These are phyloP conservation scores for Megacollybia marginata DNA, from an alignment of 768 basidiomycete species.

Conservation along the genomic window DNA sequence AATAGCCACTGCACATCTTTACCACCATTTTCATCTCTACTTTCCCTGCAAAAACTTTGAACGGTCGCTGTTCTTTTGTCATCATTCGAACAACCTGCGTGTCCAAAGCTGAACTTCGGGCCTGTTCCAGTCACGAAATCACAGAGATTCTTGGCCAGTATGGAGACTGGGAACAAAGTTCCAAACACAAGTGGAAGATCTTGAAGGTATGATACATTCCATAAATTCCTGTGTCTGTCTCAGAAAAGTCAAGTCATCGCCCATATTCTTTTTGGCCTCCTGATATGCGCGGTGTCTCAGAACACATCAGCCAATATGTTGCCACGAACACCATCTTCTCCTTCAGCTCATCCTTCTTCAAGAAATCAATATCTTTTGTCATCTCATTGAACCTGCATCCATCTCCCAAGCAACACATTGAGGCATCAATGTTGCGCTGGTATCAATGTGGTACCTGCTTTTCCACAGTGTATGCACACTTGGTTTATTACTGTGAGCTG, in stretches of 20 bases:
- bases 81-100: conserved; percentile 55
- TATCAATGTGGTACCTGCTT: no score
- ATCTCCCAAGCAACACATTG: no score
- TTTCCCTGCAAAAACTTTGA: conserved; percentile 89
- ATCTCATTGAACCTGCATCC: no score
- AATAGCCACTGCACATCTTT: conserved; percentile 90
- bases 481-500: no score
- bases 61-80: conserved; percentile 72
- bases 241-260: conserved; percentile 52
- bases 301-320: conserved; percentile 60
- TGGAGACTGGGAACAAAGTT: conserved; percentile 73
- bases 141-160: conserved; percentile 45
- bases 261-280: conserved; percentile 69
- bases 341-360: conserved; percentile 54
- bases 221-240: conserved; percentile 2
- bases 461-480: no score
- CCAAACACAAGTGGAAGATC: conserved; percentile 59
- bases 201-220: conserved; percentile 54
- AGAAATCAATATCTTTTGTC: conserved; percentile 18
- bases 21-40: conserved; percentile 95
- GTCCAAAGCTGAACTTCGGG: conserved; percentile 28
- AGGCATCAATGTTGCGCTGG: no score
- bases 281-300: conserved; percentile 50
- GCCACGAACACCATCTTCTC: conserved; percentile 68
- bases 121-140: conserved; percentile 37